These are phyloP conservation scores for Debaryomycetaceae sp. DNA, from an alignment of 1,139 yeast species.

Conservation along the genomic window DNA sequence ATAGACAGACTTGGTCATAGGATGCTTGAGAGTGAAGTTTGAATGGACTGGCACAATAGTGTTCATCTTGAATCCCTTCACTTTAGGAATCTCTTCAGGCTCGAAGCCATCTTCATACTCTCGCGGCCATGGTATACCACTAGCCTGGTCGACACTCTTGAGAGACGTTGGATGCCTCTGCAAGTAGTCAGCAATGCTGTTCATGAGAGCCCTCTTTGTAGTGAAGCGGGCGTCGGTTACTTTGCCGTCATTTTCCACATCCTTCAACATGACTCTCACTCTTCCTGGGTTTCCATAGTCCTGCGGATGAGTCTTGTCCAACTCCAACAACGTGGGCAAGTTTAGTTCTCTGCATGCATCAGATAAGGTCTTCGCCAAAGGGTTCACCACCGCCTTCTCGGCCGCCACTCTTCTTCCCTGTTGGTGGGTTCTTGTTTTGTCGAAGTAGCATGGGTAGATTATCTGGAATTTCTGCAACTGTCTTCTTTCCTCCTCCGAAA, in stretches of 20 bases:
- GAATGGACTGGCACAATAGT: slow-evolving; percentile 83
- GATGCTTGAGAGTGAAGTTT: slow-evolving; percentile 75
- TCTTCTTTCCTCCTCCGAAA: slow-evolving; percentile 50
- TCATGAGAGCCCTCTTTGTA: slow-evolving; percentile 67
- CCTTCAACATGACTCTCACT: slow-evolving; percentile 68
- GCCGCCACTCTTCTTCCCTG: slow-evolving; percentile 80
- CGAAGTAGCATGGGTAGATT: slow-evolving; percentile 91
- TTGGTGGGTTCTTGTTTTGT: slow-evolving; percentile 65
- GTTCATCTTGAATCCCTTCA: slow-evolving; percentile 82
- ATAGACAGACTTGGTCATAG: slow-evolving; percentile 71
- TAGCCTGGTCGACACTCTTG: slow-evolving; percentile 49
- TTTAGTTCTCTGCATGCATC: slow-evolving; percentile 55
- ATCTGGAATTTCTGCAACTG: slow-evolving; percentile 67
- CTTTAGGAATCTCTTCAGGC: slow-evolving; percentile 67
- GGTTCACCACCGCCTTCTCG: slow-evolving; percentile 73
- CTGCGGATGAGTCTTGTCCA: slow-evolving; percentile 90
- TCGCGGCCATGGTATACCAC: slow-evolving; percentile 59
- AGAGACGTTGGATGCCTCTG: slow-evolving; percentile 68
- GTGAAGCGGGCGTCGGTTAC: slow-evolving; percentile 34
- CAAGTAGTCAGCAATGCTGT: slow-evolving; percentile 59
- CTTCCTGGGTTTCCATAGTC: slow-evolving; percentile 98
- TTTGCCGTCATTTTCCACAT: slow-evolving; percentile 41
- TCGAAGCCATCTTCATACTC: slow-evolving; percentile 51
- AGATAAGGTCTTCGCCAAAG: slow-evolving; percentile 76
- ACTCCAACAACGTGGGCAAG: slow-evolving; percentile 60